Percentiles rank a stretch among this genome's conserved stretches.
Conservation (phyloP, 768 basidiomycete genomes). For the Psilocybe sp. region DNA sequence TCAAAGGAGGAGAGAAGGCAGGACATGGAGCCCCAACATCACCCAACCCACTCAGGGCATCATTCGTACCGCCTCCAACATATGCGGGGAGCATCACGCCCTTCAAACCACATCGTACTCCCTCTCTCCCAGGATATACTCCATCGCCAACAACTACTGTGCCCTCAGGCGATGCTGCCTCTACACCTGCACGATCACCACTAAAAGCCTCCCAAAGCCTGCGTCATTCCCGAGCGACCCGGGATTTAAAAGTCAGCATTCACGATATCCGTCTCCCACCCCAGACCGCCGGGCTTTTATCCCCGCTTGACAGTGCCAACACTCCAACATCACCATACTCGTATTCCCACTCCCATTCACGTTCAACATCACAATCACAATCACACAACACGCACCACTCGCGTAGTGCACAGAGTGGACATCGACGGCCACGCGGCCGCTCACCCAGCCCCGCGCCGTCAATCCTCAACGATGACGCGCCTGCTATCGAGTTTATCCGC, state of each 20-base stretch:
- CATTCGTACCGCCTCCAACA: conserved; percentile 19
- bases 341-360: conserved; percentile 28
- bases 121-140: conserved; percentile 2
- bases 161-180: too few species aligned
- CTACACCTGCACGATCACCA: too few species aligned
- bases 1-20: conserved; percentile 12
- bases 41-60: conserved; percentile 37
- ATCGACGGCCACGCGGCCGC: conserved; percentile 18
- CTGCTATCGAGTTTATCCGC: conserved; percentile 75
- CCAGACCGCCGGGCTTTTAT: conserved; percentile 9
- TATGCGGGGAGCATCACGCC: conserved; percentile 11
- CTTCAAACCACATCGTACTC: conserved; percentile 5
- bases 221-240: too few species aligned
- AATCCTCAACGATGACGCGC: conserved; percentile 46
- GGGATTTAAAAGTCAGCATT: too few species aligned
- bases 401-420: conserved; percentile 22
- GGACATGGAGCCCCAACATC: conserved; percentile 31
- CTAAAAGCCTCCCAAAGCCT: too few species aligned
- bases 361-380: conserved; percentile 15
- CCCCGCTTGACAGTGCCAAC: conserved; percentile 8
- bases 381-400: conserved; percentile 18
- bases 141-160: too few species aligned
- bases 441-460: conserved; percentile 33
- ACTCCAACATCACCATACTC: conserved; percentile 15
- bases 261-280: not conserved